These are phyloP conservation scores for Lentinus tigrinus DNA, from an alignment of 768 basidiomycete species.

Conservation along the genomic window DNA sequence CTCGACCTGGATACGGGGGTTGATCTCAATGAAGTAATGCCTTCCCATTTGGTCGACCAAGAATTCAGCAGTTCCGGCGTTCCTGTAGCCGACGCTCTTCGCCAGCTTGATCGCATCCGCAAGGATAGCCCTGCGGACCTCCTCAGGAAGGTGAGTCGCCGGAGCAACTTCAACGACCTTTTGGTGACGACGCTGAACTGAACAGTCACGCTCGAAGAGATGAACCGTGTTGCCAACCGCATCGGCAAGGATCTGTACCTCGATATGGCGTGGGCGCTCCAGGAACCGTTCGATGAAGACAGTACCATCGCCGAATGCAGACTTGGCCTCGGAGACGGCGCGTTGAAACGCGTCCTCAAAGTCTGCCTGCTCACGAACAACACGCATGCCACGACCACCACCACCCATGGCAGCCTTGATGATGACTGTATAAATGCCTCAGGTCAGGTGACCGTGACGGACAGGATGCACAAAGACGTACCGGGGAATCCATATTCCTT, in stretches of 20 bases:
- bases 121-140: constrained; percentile 85
- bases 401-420: constrained; percentile 99
- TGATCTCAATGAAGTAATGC: constrained; percentile 99
- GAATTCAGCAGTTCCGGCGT: constrained; percentile 98
- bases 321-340: constrained; percentile 92
- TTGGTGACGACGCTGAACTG: constrained; percentile 96
- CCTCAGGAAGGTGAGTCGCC: constrained; percentile 90
- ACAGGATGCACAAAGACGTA: constrained; percentile 26
- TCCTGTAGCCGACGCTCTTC: constrained; percentile 90
- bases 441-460: not conserved
- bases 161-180: constrained; percentile 99
- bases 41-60: constrained; percentile 94
- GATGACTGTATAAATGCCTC: constrained; percentile 58
- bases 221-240: constrained; percentile 92
- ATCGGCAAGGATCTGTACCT: constrained; percentile 94
- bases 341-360: constrained; percentile 89
- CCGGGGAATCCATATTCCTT: constrained; percentile 95
- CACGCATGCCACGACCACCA: constrained; percentile 98
- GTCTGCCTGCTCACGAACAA: constrained; percentile 90
- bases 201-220: constrained; percentile 98
- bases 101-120: constrained; percentile 92
- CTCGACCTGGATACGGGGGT: constrained; percentile 99
- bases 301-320: constrained; percentile 97
- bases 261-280: constrained; percentile 95
- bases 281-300: constrained; percentile 99